Conservation (phyloP, 306 rosid species). For the Prunus armeniaca region DNA sequence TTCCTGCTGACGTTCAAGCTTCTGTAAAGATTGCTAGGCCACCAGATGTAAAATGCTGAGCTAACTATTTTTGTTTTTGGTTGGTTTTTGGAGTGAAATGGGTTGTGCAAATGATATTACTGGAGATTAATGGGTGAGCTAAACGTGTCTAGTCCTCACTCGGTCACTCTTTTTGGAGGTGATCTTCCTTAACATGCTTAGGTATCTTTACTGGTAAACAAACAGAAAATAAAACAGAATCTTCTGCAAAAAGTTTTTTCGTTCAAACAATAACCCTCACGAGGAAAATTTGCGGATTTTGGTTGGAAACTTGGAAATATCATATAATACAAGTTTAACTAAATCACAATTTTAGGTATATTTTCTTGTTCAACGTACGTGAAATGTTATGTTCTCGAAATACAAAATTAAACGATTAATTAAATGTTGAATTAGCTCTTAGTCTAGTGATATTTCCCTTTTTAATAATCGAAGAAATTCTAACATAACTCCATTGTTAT, state of each 20-base stretch:
- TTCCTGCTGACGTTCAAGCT: background rate
- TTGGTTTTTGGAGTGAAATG: conserved; percentile 2
- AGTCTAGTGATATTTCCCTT: too few relatives aligned
- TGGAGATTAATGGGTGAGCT: background rate
- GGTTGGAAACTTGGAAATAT: too few relatives aligned
- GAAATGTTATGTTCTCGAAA: too few relatives aligned
- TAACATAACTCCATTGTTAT: too few relatives aligned
- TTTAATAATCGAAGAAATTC: too few relatives aligned
- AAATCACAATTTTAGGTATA: too few relatives aligned
- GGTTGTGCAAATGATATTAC: background rate
- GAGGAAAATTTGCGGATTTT: too few relatives aligned
- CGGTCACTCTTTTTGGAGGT: background rate
- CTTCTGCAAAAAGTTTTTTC: background rate
- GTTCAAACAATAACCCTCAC: too few relatives aligned
- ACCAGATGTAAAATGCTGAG: background rate
- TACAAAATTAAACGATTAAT: too few relatives aligned
- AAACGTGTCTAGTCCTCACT: background rate
- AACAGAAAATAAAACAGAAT: background rate
- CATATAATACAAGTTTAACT: too few relatives aligned
- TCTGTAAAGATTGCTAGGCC: background rate
- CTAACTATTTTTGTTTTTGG: background rate
- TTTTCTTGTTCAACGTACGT: too few relatives aligned
- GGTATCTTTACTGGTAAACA: background rate
- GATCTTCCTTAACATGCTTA: background rate
- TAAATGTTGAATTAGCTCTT: too few relatives aligned